A percentile compares a stretch with the other conserved stretches of the same genome.
Evolutionary conservation across 2,329 filamentous ascomycete species (phyloP).

Genomic region (Apiospora marii): DNA sequence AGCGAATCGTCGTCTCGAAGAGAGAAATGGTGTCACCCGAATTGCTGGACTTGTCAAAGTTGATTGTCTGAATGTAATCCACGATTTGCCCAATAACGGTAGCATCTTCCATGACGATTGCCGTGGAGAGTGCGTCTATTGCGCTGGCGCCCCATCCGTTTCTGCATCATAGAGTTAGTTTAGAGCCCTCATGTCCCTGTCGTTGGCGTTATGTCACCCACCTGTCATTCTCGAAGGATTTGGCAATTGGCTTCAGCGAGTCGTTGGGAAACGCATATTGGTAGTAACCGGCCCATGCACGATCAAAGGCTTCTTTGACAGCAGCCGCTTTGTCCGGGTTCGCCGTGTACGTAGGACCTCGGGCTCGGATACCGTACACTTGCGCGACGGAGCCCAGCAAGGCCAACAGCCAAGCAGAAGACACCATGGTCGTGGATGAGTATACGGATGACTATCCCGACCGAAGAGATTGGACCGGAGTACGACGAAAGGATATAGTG

Average conservation of each 20-base stretch:
- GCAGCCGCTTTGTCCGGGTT: constrained; percentile 59
- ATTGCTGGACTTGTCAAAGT: constrained; percentile 70
- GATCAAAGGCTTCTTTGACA: constrained; percentile 73
- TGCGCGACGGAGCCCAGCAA: constrained; percentile 19
- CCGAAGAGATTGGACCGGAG: neutral
- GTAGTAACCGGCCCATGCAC: constrained; percentile 77
- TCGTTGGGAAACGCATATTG: constrained; percentile 80
- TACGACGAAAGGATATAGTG: neutral
- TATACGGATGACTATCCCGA: neutral
- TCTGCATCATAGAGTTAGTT: constrained; percentile 50
- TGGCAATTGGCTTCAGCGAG: constrained; percentile 73
- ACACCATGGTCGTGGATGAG: constrained; percentile 21
- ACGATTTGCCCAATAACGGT: constrained; percentile 76
- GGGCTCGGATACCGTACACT: constrained; percentile 29
- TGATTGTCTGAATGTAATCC: constrained; percentile 71
- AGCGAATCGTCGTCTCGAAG: constrained; percentile 92
- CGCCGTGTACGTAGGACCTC: constrained; percentile 37
- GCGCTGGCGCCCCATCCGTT: constrained; percentile 88
- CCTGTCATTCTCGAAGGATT: constrained; percentile 73
- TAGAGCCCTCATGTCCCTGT: neutral
- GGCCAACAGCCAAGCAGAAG: constrained; percentile 23
- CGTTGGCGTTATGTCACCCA: constrained; percentile 46
- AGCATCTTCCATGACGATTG: constrained; percentile 76
- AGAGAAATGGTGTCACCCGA: constrained; percentile 66
- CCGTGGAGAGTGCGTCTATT: constrained; percentile 81